Percentiles rank a stretch among this genome's conserved stretches.
Conservation (phyloP, 129 eudicot genomes). For the Kitagawia praeruptora region DNA sequence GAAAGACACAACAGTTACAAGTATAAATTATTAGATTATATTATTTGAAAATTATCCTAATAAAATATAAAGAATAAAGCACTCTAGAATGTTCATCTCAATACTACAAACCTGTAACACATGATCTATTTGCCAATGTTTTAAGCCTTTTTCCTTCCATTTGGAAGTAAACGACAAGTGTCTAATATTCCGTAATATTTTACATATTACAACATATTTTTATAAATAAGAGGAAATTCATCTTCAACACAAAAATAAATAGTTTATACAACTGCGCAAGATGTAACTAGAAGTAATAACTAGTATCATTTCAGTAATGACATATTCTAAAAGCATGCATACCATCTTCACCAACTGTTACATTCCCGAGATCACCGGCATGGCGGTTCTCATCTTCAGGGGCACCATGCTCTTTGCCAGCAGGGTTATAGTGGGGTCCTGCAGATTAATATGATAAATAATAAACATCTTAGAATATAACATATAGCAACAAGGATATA, state of each 20-base stretch:
- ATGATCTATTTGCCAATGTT: background rate
- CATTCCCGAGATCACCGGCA: slow-evolving; percentile 98
- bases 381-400: slow-evolving; percentile 91
- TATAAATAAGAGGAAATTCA: background rate
- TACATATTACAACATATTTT: background rate
- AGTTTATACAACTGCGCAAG: background rate
- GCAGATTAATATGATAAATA: slow-evolving; percentile 10
- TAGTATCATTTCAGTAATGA: background rate
- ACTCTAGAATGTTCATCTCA: too few relatives aligned
- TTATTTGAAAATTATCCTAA: background rate
- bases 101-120: too few relatives aligned
- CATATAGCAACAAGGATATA: background rate
- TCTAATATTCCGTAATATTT: background rate
- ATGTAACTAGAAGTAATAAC: background rate
- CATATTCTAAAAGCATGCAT: slow-evolving; percentile 13
- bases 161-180: background rate
- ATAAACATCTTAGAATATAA: background rate
- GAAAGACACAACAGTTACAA: too few relatives aligned
- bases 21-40: background rate
- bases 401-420: slow-evolving; percentile 88
- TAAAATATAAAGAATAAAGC: background rate
- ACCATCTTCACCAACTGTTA: slow-evolving; percentile 93
- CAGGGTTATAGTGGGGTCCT: slow-evolving; percentile 97
- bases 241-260: background rate
- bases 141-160: background rate